phyloP scores from a whole-genome alignment of 2,329 filamentous ascomycete genomes.

The Lojkania enalia region DNA sequence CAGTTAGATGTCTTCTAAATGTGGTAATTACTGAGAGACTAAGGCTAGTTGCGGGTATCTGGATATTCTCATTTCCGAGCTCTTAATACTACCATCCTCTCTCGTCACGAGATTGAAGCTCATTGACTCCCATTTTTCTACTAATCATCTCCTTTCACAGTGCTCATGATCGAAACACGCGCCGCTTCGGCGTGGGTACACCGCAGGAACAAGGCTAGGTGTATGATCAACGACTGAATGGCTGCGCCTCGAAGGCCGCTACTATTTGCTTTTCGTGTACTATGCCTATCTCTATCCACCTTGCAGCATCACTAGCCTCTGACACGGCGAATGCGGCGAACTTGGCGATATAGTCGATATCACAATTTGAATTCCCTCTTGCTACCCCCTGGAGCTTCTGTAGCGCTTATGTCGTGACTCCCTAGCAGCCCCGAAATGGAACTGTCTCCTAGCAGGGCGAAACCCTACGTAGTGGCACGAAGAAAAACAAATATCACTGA shows the following conservation, averaged over 20 bases:
- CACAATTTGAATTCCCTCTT: background rate
- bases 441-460: constrained; percentile 6
- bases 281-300: background rate
- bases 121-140: too few species aligned
- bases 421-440: background rate
- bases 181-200: background rate
- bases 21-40: too few species aligned
- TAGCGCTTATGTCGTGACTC: background rate
- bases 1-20: too few species aligned
- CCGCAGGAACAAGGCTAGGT: background rate
- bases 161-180: background rate
- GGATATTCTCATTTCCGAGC: too few species aligned
- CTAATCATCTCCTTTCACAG: too few species aligned
- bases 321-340: background rate
- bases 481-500: constrained; percentile 9
- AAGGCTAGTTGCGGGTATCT: too few species aligned
- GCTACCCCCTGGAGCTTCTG: background rate
- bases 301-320: background rate
- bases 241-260: background rate
- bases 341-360: background rate
- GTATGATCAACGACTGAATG: background rate
- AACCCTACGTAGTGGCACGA: constrained; percentile 9
- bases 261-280: constrained; percentile 1
- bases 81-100: too few species aligned
- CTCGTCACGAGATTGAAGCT: too few species aligned